phyloP scores from a whole-genome alignment of 116 monocot genomes.

The Cymodocea nodosa region DNA sequence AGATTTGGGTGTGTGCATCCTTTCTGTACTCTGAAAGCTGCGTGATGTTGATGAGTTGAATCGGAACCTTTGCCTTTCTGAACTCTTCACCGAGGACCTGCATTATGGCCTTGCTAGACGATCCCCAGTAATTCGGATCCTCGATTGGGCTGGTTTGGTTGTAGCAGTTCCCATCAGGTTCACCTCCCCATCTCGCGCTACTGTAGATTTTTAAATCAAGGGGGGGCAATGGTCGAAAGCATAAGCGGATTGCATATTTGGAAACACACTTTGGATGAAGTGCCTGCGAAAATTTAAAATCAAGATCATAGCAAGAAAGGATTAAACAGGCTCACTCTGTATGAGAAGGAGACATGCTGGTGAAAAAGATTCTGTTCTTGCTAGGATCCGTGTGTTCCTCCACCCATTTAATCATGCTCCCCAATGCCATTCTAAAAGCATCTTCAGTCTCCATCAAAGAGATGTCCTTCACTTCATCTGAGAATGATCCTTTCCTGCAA shows the following conservation, averaged over 20 bases:
- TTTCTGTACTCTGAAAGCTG: slow-evolving; percentile 50
- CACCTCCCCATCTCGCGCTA: slow-evolving; percentile 33
- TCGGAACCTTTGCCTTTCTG: slow-evolving; percentile 16
- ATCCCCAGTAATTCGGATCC: slow-evolving; percentile 23
- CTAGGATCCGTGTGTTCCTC: slow-evolving; percentile 28
- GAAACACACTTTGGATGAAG: background rate
- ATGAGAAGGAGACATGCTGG: slow-evolving; percentile 51
- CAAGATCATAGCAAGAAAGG: background rate
- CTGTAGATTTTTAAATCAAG: slow-evolving; percentile 9
- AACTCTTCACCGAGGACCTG: slow-evolving; percentile 14
- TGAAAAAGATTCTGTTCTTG: slow-evolving; percentile 39
- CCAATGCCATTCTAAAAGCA: slow-evolving; percentile 40
- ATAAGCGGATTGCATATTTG: background rate
- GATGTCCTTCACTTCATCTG: slow-evolving; percentile 11
- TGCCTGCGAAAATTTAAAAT: background rate
- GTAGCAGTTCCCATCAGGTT: slow-evolving; percentile 37
- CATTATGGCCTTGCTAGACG: slow-evolving; percentile 27
- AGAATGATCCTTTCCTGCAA: slow-evolving; percentile 18
- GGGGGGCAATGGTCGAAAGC: background rate
- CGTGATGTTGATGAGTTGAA: slow-evolving; percentile 50
- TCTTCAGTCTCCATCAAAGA: slow-evolving; percentile 15
- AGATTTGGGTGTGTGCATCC: slow-evolving; percentile 55
- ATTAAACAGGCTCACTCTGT: slow-evolving; percentile 11
- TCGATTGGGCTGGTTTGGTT: slow-evolving; percentile 33
- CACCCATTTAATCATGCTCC: slow-evolving; percentile 45